Conservation (phyloP, 148 eudicot species). For the Salicornia ramosissima region DNA sequence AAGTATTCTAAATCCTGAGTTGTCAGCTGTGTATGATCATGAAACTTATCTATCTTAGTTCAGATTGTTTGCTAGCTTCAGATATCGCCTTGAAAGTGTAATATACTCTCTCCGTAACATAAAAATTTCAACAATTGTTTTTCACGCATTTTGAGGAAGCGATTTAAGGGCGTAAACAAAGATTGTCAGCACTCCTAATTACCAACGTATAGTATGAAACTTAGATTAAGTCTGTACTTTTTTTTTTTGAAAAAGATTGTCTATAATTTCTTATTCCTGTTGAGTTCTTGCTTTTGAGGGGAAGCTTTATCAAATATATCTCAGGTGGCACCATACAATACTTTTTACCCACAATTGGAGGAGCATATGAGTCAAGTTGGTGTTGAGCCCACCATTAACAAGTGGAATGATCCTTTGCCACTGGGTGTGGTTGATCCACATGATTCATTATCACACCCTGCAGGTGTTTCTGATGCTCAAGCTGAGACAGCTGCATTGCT, state of each 20-base stretch:
- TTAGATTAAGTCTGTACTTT: not conserved
- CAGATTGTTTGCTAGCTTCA: not conserved
- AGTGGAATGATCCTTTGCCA: constrained; percentile 85
- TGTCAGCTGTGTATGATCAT: not conserved
- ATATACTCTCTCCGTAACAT: too few species aligned
- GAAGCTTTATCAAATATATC: not conserved
- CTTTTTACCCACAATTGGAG: constrained; percentile 86
- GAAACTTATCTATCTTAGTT: not conserved
- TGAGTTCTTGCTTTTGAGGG: constrained; percentile 5
- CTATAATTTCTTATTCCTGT: constrained; percentile 7
- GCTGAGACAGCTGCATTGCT: constrained; percentile 82
- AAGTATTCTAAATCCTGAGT: too few species aligned
- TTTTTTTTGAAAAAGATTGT: too few species aligned
- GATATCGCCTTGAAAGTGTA: not conserved
- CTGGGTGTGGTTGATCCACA: constrained; percentile 93
- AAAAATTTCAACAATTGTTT: too few species aligned
- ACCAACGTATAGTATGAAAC: too few species aligned
- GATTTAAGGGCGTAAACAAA: too few species aligned
- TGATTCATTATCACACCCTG: constrained; percentile 92
- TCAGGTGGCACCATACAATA: constrained; percentile 96
- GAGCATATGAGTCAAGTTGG: constrained; percentile 90
- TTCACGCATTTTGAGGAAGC: too few species aligned
- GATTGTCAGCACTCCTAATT: too few species aligned
- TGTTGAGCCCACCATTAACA: constrained; percentile 64
- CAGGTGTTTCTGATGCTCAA: constrained; percentile 90